phyloP scores from a whole-genome alignment of 1,284 basidiomycete genomes.

The Cutaneotrichosporon mucoides region DNA sequence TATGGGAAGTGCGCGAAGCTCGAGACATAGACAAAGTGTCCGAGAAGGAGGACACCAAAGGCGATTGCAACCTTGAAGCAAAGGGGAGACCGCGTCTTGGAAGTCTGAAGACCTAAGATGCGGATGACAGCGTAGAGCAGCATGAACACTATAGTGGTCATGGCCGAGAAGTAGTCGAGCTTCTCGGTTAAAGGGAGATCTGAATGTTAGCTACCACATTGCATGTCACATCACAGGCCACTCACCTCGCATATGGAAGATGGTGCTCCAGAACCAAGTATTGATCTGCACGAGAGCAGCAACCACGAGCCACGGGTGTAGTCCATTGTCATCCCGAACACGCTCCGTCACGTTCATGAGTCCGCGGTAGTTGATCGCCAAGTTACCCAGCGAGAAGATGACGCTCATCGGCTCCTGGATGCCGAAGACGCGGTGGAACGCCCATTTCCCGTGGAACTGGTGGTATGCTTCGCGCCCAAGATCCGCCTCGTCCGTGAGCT shows the following conservation, averaged over 20 bases:
- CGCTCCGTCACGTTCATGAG: slow-evolving; percentile 55
- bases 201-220: slow-evolving; percentile 3
- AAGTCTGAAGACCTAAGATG: slow-evolving; percentile 61
- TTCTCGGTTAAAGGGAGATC: slow-evolving; percentile 71
- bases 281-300: slow-evolving; percentile 76
- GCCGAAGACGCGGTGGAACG: slow-evolving; percentile 76
- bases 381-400: slow-evolving; percentile 78
- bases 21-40: slow-evolving; percentile 53
- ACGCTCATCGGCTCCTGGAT: slow-evolving; percentile 95
- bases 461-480: slow-evolving; percentile 51
- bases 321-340: slow-evolving; percentile 55
- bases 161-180: slow-evolving; percentile 93
- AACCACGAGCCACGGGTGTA: slow-evolving; percentile 64
- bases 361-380: slow-evolving; percentile 66
- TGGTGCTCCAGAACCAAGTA: slow-evolving; percentile 86
- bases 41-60: slow-evolving; percentile 31
- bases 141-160: slow-evolving; percentile 69
- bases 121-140: slow-evolving; percentile 71
- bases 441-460: slow-evolving; percentile 97
- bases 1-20: slow-evolving; percentile 77
- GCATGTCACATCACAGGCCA: neutral
- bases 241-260: slow-evolving; percentile 88
- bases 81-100: slow-evolving; percentile 20
- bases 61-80: slow-evolving; percentile 27
- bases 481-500: slow-evolving; percentile 64